phyloP scores from a whole-genome alignment of 2,329 filamentous ascomycete species.

The Fusarium euwallaceae region DNA sequence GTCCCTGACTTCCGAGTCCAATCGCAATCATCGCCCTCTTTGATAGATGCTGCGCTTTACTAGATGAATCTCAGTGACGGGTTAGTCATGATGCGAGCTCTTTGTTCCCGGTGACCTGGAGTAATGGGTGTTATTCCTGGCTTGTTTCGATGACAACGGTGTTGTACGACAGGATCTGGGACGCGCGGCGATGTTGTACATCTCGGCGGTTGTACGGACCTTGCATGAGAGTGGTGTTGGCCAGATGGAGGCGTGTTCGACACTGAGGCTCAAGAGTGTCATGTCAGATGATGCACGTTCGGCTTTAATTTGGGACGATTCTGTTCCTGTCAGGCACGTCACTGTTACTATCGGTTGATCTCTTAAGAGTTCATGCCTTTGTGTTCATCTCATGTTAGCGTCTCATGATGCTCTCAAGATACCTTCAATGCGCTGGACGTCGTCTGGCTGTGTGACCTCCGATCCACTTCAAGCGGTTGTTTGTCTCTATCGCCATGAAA shows the following conservation, averaged over 20 bases:
- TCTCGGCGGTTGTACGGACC: neutral
- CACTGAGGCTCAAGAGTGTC: neutral
- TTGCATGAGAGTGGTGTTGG: neutral
- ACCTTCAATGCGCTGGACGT: neutral
- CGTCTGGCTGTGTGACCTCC: neutral
- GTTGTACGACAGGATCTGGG: constrained; percentile 15
- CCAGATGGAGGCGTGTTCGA: neutral
- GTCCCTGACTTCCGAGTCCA: neutral
- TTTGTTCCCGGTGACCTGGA: neutral
- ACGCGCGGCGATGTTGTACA: constrained; percentile 31
- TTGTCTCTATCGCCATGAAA: neutral
- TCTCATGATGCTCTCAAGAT: neutral
- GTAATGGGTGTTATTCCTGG: neutral
- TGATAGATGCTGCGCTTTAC: neutral
- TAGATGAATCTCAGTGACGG: no score
- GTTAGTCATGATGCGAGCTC: neutral
- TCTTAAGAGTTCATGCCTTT: neutral
- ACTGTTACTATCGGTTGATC: neutral
- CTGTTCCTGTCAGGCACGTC: neutral
- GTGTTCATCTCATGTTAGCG: neutral
- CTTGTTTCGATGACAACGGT: neutral
- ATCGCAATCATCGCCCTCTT: constrained; percentile 21
- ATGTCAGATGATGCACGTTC: neutral
- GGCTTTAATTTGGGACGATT: neutral
- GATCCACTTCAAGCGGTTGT: neutral